Evolutionary conservation across 768 basidiomycete genomes (phyloP).

Genomic region (Bullera alba): DNA sequence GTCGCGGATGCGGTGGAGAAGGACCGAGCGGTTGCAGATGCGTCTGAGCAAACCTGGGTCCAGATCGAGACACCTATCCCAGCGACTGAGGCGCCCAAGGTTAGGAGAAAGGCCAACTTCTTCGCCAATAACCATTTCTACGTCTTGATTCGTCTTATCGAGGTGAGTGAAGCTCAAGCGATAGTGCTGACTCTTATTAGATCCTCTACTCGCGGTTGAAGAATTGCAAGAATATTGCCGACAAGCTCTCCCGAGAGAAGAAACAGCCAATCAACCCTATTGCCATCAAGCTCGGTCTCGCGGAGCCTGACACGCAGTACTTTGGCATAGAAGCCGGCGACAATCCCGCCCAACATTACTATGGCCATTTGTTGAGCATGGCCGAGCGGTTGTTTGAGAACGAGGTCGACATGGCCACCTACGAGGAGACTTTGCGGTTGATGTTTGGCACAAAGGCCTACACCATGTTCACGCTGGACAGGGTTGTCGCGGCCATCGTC

Average conservation of each 20-base stretch:
- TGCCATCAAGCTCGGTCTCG: constrained; percentile 73
- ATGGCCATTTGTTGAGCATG: constrained; percentile 78
- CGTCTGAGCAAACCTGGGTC: constrained; percentile 46
- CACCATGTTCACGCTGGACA: constrained; percentile 87
- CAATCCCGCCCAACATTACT: constrained; percentile 62
- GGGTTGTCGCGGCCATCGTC: constrained; percentile 75
- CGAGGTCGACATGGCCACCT: constrained; percentile 83
- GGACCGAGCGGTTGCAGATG: constrained; percentile 38
- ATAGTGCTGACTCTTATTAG: constrained; percentile 49
- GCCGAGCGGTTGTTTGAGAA: constrained; percentile 90
- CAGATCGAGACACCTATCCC: constrained; percentile 32
- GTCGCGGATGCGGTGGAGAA: constrained; percentile 41
- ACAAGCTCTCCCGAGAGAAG: constrained; percentile 54
- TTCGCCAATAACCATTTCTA: constrained; percentile 93
- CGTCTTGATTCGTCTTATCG: constrained; percentile 74
- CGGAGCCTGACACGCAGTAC: constrained; percentile 53
- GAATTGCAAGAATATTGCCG: constrained; percentile 75
- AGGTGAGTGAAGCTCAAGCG: constrained; percentile 54
- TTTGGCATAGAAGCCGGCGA: constrained; percentile 37
- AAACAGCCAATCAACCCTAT: constrained; percentile 57
- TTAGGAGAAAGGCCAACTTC: constrained; percentile 50
- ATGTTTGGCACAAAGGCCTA: constrained; percentile 63
- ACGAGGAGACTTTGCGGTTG: constrained; percentile 93
- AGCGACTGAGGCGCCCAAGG: constrained; percentile 8
- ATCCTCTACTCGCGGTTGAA: constrained; percentile 79